Percentiles rank a stretch among this genome's conserved stretches.
Conservation (phyloP, 1,284 basidiomycete species). For the Cutaneotrichosporon sp. region DNA sequence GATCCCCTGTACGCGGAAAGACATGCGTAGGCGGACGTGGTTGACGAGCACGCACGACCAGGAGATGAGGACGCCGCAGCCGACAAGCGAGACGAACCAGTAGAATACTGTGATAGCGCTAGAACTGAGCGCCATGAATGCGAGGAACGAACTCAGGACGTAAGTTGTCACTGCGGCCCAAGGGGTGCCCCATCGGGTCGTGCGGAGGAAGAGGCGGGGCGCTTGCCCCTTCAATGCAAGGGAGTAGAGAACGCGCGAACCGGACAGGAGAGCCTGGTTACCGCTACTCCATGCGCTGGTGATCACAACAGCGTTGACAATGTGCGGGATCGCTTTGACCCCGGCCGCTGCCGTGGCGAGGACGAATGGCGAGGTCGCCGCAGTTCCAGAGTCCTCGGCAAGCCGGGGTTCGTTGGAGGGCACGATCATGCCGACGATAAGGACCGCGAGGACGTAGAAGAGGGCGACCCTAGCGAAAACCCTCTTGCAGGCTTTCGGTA, state of each 20-base stretch:
- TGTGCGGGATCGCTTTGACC: conserved; percentile 60
- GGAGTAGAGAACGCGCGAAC: conserved; percentile 52
- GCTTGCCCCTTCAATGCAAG: conserved; percentile 56
- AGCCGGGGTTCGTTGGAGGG: conserved; percentile 33
- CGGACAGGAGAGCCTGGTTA: conserved; percentile 30
- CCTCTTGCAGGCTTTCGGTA: conserved; percentile 31
- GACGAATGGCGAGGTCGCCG: conserved; percentile 69
- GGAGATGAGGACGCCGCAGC: conserved; percentile 34
- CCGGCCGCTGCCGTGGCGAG: conserved; percentile 63
- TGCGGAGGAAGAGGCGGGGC: conserved; percentile 54
- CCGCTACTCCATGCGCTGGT: conserved; percentile 28
- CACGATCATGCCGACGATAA: conserved; percentile 70
- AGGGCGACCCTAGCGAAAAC: conserved; percentile 30
- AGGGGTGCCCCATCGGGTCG: conserved; percentile 55
- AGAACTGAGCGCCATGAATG: conserved; percentile 45
- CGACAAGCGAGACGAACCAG: conserved; percentile 39
- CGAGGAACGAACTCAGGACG: conserved; percentile 43
- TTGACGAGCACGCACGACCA: conserved; percentile 33
- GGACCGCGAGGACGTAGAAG: conserved; percentile 60
- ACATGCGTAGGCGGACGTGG: conserved; percentile 25
- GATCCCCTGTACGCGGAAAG: conserved; percentile 25
- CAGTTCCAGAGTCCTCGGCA: conserved; percentile 55
- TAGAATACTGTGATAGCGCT: conserved; percentile 37
- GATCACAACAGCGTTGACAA: conserved; percentile 49
- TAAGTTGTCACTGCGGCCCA: conserved; percentile 40